Conservation (phyloP, 148 eudicot genomes). For the Bassia scoparia region DNA sequence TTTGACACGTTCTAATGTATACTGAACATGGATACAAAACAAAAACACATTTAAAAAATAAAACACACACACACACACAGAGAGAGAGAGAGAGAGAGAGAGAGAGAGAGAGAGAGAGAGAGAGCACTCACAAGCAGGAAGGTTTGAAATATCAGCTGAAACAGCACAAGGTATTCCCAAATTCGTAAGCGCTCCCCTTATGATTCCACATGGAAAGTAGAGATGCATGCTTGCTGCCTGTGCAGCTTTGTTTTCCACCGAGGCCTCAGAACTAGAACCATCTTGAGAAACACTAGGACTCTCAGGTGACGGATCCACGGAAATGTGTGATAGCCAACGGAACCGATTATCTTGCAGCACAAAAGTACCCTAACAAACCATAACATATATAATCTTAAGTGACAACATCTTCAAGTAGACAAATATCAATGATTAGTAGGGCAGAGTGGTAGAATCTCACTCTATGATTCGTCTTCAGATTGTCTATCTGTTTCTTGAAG, state of each 20-base stretch:
- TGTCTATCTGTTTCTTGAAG: constrained; percentile 97
- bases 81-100: background rate
- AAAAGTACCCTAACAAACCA: constrained; percentile 70
- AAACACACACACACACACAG: too few species aligned
- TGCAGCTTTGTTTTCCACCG: constrained; percentile 70
- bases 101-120: background rate
- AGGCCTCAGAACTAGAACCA: constrained; percentile 43
- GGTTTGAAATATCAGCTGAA: constrained; percentile 96
- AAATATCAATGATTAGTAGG: constrained; percentile 6
- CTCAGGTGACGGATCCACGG: constrained; percentile 56
- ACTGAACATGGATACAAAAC: too few species aligned
- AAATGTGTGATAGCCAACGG: constrained; percentile 79
- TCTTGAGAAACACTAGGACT: constrained; percentile 49
- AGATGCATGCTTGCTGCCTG: constrained; percentile 95
- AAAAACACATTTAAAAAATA: too few species aligned
- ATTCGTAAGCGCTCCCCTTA: constrained; percentile 94
- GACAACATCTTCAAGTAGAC: constrained; percentile 2
- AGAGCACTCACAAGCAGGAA: constrained; percentile 82
- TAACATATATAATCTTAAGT: constrained; percentile 5
- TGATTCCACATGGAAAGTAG: constrained; percentile 98
- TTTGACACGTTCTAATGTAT: too few species aligned
- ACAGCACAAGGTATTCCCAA: constrained; percentile 98
- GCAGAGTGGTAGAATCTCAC: constrained; percentile 35
- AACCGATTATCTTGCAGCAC: constrained; percentile 93
- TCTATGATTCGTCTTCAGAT: constrained; percentile 91